A percentile compares a stretch with the other conserved stretches of the same genome.
phyloP scores from a whole-genome alignment of 306 rosid species.

The Citrullus mucosospermus region DNA sequence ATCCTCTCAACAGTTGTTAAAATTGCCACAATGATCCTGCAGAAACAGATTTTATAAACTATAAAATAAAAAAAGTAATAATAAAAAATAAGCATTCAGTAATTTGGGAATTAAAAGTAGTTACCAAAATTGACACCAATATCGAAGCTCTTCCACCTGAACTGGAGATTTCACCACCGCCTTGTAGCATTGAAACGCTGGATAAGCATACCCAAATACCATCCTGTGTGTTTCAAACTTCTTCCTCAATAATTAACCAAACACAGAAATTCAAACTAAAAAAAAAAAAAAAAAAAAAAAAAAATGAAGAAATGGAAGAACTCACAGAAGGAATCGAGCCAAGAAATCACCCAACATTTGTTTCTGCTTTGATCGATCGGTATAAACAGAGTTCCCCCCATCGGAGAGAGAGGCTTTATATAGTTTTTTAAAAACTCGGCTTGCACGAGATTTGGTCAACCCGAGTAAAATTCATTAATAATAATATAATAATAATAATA shows the following conservation, averaged over 20 bases:
- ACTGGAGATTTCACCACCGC: conserved; percentile 48
- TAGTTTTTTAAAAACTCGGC: too few species aligned
- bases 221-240: background rate
- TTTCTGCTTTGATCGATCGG: too few species aligned
- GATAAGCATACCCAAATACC: background rate
- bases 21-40: conserved; percentile 55
- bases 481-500: too few species aligned
- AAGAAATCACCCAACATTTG: background rate
- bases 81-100: background rate
- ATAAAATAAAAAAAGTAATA: too few species aligned
- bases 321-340: background rate
- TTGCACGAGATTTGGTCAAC: background rate
- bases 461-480: too few species aligned
- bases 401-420: too few species aligned
- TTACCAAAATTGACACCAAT: conserved; percentile 83
- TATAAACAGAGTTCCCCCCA: too few species aligned
- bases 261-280: too few species aligned
- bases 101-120: background rate
- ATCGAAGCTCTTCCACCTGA: conserved; percentile 57
- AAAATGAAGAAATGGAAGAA: background rate
- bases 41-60: background rate
- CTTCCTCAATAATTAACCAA: too few species aligned
- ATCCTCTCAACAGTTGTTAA: conserved; percentile 54
- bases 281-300: background rate
- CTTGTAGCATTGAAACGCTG: conserved; percentile 51